phyloP scores from a whole-genome alignment of 2,329 filamentous ascomycete species.

The Blastomyces emzantsi region DNA sequence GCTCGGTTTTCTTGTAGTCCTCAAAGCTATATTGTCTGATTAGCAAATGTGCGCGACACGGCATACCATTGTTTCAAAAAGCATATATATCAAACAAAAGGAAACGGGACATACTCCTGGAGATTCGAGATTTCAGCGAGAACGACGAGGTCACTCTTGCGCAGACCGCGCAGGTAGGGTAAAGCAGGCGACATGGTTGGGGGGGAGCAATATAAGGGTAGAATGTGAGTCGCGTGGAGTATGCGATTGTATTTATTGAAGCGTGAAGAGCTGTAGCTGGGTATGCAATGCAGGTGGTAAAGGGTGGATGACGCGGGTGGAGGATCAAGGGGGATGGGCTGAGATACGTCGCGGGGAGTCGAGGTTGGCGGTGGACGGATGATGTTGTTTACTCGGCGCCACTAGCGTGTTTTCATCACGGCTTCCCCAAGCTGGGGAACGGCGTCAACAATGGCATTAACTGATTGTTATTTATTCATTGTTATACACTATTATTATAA shows the following conservation, averaged over 20 bases:
- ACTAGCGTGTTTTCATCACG: constrained; percentile 8
- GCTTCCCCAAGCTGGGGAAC: neutral
- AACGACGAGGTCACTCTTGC: constrained; percentile 69
- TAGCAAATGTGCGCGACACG: neutral
- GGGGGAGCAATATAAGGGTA: constrained; percentile 18
- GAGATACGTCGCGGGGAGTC: constrained; percentile 13
- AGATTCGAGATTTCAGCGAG: constrained; percentile 63
- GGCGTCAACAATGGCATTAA: no score
- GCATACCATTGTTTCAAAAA: neutral
- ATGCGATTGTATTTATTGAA: constrained; percentile 35
- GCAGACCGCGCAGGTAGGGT: constrained; percentile 70
- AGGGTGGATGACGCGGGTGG: constrained; percentile 8
- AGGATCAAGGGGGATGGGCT: constrained; percentile 17
- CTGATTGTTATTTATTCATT: no score
- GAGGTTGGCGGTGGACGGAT: neutral
- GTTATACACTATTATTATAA: neutral
- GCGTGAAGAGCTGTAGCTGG: constrained; percentile 3
- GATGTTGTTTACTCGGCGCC: neutral
- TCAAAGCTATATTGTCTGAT: constrained; percentile 49
- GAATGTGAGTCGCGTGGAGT: constrained; percentile 37
- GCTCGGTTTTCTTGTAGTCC: constrained; percentile 64
- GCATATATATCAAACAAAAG: neutral
- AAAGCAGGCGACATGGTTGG: constrained; percentile 54
- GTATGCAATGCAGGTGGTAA: constrained; percentile 8
- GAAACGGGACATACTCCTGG: constrained; percentile 54